A percentile compares a stretch with the other conserved stretches of the same genome.
Evolutionary conservation across 148 eudicot species (phyloP).

Genomic region (Talinum fruticosum): DNA sequence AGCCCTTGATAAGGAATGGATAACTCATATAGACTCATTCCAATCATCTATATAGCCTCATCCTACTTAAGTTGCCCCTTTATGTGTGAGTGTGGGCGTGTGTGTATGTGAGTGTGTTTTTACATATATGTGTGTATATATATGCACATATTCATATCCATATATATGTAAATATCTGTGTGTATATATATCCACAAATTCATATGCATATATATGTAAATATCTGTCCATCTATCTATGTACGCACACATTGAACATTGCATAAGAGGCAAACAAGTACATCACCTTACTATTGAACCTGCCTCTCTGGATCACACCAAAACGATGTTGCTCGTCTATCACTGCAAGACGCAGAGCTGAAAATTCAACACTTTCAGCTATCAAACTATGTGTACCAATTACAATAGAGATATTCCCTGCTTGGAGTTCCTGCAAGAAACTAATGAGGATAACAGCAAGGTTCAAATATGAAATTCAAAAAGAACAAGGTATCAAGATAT

Average conservation of each 20-base stretch:
- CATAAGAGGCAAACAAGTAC: not conserved
- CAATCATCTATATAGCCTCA: no score
- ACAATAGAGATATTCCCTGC: constrained; percentile 74
- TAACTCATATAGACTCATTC: no score
- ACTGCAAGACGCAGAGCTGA: constrained; percentile 81
- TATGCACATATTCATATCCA: no score
- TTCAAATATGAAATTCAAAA: not conserved
- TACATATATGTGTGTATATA: no score
- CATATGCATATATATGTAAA: no score
- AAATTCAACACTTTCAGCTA: constrained; percentile 79
- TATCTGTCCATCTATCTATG: no score
- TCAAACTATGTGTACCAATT: constrained; percentile 92
- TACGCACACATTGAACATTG: not conserved
- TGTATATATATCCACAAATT: no score
- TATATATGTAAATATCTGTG: no score
- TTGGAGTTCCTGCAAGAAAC: constrained; percentile 68
- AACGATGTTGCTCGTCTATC: constrained; percentile 94
- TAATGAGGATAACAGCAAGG: constrained; percentile 20
- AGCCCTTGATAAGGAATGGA: no score
- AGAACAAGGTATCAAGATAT: constrained; percentile 18
- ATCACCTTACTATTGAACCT: constrained; percentile 86
- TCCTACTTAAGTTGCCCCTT: no score
- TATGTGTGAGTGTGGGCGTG: no score
- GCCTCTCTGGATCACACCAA: constrained; percentile 98
- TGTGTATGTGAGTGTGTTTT: no score